Conservation (phyloP, 139 green algal genomes). For the Dunaliella primolecta region DNA sequence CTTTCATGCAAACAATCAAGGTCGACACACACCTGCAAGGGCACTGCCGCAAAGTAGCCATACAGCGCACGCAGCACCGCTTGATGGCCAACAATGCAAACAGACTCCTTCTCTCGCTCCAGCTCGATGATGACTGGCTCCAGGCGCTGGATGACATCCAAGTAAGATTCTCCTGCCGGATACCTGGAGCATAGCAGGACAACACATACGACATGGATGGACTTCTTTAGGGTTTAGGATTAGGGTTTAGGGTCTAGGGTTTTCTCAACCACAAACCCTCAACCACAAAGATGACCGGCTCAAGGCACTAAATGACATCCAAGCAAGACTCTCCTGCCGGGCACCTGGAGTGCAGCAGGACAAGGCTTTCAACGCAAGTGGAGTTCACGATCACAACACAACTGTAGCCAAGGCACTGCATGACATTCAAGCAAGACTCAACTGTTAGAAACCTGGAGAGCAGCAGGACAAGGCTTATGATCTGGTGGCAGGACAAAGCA, state of each 20-base stretch:
- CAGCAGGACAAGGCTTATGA: no score
- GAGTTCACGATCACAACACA: slow-evolving; percentile 90
- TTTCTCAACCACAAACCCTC: no score
- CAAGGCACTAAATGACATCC: slow-evolving; percentile 86
- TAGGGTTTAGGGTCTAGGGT: no score
- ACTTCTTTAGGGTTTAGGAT: no score
- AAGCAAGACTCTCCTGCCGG: slow-evolving; percentile 82
- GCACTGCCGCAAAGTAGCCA: slow-evolving; percentile 79
- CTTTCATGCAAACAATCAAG: no score
- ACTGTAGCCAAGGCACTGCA: slow-evolving; percentile 84
- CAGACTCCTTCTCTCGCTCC: slow-evolving; percentile 81
- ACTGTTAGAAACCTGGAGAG: slow-evolving; percentile 40
- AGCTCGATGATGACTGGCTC: slow-evolving; percentile 92
- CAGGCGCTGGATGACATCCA: slow-evolving; percentile 87
- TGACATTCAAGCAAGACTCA: slow-evolving; percentile 90
- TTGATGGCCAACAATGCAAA: slow-evolving; percentile 84
- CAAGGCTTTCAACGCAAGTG: no score
- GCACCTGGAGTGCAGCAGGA: slow-evolving; percentile 7
- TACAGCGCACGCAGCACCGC: slow-evolving; percentile 83
- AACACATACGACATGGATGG: no score
- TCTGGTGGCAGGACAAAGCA: no score
- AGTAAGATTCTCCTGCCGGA: slow-evolving; percentile 78
- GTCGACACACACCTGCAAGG: slow-evolving; percentile 33
- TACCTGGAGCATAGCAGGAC: slow-evolving; percentile 11
- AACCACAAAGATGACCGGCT: slow-evolving; percentile 90